These are phyloP conservation scores for Pseudonectria buxi DNA, from an alignment of 2,329 filamentous ascomycete genomes.

Conservation along the genomic window DNA sequence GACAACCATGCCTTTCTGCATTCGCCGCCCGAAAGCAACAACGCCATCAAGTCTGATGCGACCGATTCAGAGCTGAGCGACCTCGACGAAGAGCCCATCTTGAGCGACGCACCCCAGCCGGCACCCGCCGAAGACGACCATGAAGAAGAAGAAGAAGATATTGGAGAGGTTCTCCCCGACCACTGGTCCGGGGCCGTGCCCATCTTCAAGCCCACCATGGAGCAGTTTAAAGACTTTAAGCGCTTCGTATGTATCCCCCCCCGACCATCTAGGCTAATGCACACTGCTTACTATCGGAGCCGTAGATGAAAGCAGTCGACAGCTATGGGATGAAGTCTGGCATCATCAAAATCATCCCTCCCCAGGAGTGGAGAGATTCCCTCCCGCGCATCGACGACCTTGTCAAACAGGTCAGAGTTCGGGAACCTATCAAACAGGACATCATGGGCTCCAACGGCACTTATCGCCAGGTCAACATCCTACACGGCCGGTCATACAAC, in stretches of 20 bases:
- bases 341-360: constrained; percentile 92
- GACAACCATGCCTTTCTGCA: constrained; percentile 41
- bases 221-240: constrained; percentile 90
- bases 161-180: constrained; percentile 74
- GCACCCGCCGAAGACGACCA: constrained; percentile 18
- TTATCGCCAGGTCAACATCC: constrained; percentile 94
- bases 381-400: constrained; percentile 75
- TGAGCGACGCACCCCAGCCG: constrained; percentile 26
- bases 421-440: constrained; percentile 96
- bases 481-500: constrained; percentile 94
- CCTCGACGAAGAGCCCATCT: constrained; percentile 48
- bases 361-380: constrained; percentile 82
- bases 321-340: constrained; percentile 95
- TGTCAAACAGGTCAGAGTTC: constrained; percentile 86
- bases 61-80: constrained; percentile 63
- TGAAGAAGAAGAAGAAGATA: constrained; percentile 48
- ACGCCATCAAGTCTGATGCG: constrained; percentile 50
- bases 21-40: constrained; percentile 59
- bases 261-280: background rate
- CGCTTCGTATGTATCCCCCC: constrained; percentile 59
- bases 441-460: constrained; percentile 94
- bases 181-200: constrained; percentile 89
- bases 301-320: constrained; percentile 72
- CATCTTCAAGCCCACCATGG: constrained; percentile 92
- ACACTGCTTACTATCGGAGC: constrained; percentile 20